Conservation (phyloP, 164 flowering plant genomes). For the Annona squamosa region DNA sequence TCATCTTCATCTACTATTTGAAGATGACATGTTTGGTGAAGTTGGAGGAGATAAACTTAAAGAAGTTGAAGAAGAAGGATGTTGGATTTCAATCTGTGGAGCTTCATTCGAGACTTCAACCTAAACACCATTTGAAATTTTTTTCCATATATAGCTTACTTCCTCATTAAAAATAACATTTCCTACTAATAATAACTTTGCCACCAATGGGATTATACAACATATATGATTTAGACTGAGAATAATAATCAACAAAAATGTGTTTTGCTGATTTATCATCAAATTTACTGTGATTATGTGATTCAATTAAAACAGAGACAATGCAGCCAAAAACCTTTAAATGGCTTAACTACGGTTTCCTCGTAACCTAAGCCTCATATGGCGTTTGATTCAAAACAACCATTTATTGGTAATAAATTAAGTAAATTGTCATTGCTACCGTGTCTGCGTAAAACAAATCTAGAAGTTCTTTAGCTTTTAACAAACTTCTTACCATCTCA, state of each 20-base stretch:
- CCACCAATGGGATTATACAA: not conserved
- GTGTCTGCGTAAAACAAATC: too few species aligned
- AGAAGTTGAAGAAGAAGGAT: not conserved
- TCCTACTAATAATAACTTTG: not conserved
- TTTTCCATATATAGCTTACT: not conserved
- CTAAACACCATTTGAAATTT: not conserved
- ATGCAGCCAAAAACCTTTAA: constrained; percentile 1
- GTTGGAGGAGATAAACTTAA: not conserved
- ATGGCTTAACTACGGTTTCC: not conserved
- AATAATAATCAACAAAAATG: too few species aligned
- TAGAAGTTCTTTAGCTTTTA: not conserved
- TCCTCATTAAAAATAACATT: not conserved
- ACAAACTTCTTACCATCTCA: not conserved
- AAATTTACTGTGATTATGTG: not conserved
- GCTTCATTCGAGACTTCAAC: not conserved
- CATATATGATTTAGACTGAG: not conserved
- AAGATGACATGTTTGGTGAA: not conserved
- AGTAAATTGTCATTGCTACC: not conserved
- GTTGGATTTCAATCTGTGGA: not conserved
- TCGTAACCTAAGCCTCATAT: too few species aligned
- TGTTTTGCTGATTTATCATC: not conserved
- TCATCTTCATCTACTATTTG: not conserved
- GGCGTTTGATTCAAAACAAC: not conserved
- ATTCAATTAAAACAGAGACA: not conserved
- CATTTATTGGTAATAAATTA: not conserved